Percentiles rank a stretch among this genome's conserved stretches.
Evolutionary conservation across 73 alveolate genomes (phyloP).

Genomic region (Tetrahymena elliotti): DNA sequence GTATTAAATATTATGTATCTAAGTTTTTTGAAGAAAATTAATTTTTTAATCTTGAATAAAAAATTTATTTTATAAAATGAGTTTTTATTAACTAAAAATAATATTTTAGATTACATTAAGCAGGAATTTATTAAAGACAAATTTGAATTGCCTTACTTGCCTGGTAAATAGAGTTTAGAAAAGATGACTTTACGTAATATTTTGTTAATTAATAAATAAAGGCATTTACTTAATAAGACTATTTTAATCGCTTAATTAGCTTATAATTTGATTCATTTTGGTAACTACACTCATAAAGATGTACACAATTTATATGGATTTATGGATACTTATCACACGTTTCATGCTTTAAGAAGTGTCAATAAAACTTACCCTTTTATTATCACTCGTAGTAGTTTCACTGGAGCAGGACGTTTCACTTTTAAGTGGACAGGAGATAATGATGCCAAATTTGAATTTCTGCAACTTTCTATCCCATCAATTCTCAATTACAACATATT

Average conservation of each 20-base stretch:
- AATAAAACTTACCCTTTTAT: constrained; percentile 53
- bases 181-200: background rate
- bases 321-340: constrained; percentile 70
- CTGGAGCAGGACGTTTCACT: constrained; percentile 81
- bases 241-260: constrained; percentile 2
- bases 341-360: constrained; percentile 46
- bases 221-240: background rate
- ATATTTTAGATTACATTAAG: background rate
- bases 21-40: too few species aligned
- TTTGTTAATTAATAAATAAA: too few species aligned
- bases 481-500: constrained; percentile 87
- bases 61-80: too few species aligned
- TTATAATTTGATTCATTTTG: constrained; percentile 47
- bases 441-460: constrained; percentile 60
- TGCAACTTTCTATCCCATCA: constrained; percentile 81
- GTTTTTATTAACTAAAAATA: too few species aligned
- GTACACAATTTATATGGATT: constrained; percentile 72
- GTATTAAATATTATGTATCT: too few species aligned
- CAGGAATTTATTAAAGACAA: background rate
- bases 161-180: background rate
- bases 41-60: too few species aligned
- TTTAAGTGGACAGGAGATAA: constrained; percentile 93
- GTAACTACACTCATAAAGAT: constrained; percentile 66
- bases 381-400: constrained; percentile 74
- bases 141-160: background rate